Conservation (phyloP, 164 flowering plant genomes). For the Akebia trifoliata region DNA sequence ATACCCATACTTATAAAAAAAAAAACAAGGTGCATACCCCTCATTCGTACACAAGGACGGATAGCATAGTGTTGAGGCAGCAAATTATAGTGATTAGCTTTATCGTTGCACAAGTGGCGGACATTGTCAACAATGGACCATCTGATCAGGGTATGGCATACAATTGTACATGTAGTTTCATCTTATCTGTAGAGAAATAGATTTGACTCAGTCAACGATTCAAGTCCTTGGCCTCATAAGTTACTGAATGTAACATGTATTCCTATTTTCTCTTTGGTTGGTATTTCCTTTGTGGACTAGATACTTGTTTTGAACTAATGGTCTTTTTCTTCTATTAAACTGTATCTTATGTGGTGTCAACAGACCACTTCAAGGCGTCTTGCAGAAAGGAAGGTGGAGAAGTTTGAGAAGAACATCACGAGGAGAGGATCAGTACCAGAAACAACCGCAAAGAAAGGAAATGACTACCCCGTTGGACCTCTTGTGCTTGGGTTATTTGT, state of each 20-base stretch:
- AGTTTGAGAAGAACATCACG: conserved; percentile 38
- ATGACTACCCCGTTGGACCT: conserved; percentile 70
- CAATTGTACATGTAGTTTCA: too few species aligned
- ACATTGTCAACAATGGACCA: too few species aligned
- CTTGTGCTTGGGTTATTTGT: conserved; percentile 65
- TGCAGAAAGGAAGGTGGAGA: conserved; percentile 44
- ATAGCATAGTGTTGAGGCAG: too few species aligned
- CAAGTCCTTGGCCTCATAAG: too few species aligned
- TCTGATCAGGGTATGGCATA: too few species aligned
- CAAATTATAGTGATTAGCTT: too few species aligned
- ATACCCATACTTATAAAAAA: too few species aligned
- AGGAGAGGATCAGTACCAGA: conserved; percentile 47
- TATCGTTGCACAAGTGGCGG: too few species aligned
- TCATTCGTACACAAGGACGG: too few species aligned
- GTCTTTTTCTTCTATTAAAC: background rate
- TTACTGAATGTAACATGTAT: background rate
- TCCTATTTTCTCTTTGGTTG: background rate
- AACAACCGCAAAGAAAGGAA: conserved; percentile 61
- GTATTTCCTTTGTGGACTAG: background rate
- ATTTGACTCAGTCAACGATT: too few species aligned
- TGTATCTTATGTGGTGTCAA: conserved; percentile 1
- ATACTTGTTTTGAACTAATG: conserved; percentile 3
- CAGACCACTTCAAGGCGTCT: conserved; percentile 67
- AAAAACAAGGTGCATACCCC: too few species aligned
- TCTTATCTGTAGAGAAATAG: too few species aligned